A percentile compares a stretch with the other conserved stretches of the same genome.
phyloP scores from a whole-genome alignment of 2,329 filamentous ascomycete species.

The Ceratocystis colombiana region DNA sequence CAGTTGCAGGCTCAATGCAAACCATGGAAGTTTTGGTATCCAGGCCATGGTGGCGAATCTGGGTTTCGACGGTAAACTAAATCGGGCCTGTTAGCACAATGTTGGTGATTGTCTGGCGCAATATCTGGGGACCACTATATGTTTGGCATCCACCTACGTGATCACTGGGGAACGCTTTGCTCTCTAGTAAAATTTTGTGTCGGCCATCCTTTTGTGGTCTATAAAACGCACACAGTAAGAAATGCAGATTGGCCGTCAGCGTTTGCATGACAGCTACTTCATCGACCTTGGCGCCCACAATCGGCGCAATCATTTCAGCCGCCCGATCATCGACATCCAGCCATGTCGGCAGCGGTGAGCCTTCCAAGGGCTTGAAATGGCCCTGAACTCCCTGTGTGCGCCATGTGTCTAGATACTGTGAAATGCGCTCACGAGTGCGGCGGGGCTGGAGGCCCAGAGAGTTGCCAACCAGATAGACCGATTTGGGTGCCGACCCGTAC shows the following conservation, averaged over 20 bases:
- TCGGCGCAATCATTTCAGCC: slow-evolving; percentile 51
- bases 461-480: slow-evolving; percentile 80
- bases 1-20: slow-evolving; percentile 50
- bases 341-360: slow-evolving; percentile 58
- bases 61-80: slow-evolving; percentile 68
- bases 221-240: slow-evolving; percentile 75
- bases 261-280: slow-evolving; percentile 80
- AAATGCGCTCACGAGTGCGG: slow-evolving; percentile 46
- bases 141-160: slow-evolving; percentile 43
- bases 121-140: neutral
- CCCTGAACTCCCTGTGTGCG: slow-evolving; percentile 68
- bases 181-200: slow-evolving; percentile 70
- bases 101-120: neutral
- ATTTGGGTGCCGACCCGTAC: slow-evolving; percentile 25
- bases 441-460: slow-evolving; percentile 76
- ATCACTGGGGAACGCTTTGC: slow-evolving; percentile 77
- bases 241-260: slow-evolving; percentile 65
- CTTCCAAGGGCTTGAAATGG: slow-evolving; percentile 60
- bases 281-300: slow-evolving; percentile 58
- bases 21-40: slow-evolving; percentile 57
- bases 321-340: slow-evolving; percentile 62
- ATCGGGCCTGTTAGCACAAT: neutral
- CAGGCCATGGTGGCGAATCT: slow-evolving; percentile 58
- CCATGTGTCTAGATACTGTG: slow-evolving; percentile 67
- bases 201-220: slow-evolving; percentile 45